Conservation (phyloP, 78 protist species). For the slime mould (Dictyostelium discoideum) region DNA sequence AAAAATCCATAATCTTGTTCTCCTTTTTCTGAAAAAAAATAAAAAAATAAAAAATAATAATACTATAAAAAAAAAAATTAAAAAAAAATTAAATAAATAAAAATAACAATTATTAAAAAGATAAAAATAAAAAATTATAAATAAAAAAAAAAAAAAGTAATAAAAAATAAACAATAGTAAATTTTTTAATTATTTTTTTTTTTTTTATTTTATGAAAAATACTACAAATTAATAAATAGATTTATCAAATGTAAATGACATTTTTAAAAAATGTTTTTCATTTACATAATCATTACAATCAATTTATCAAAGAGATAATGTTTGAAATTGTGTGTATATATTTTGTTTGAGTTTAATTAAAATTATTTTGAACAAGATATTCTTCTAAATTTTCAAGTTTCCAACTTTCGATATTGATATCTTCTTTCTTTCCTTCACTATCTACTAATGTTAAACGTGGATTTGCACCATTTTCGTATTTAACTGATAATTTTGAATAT, state of each 20-base stretch:
- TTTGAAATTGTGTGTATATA: not conserved
- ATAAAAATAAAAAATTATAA: constrained; percentile 12
- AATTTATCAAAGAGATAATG: not conserved
- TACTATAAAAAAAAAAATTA: too few relatives aligned
- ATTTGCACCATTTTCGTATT: constrained; percentile 33
- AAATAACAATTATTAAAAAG: not conserved
- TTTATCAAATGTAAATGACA: constrained; percentile 42
- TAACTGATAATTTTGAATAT: constrained; percentile 27
- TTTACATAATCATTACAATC: constrained; percentile 32
- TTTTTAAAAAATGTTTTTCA: not conserved
- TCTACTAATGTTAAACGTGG: constrained; percentile 35
- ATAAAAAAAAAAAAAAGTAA: not conserved
- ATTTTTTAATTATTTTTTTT: not conserved
- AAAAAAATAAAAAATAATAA: not conserved
- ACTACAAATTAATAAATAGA: not conserved
- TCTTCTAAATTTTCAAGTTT: constrained; percentile 69
- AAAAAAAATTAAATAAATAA: not conserved
- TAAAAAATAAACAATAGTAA: not conserved
- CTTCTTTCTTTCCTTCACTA: constrained; percentile 43
- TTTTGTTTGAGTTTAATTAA: not conserved
- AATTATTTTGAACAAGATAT: constrained; percentile 33
- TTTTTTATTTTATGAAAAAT: not conserved
- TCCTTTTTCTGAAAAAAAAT: not conserved
- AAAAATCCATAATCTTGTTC: not conserved
- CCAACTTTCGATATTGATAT: constrained; percentile 62